These are phyloP conservation scores for Melanomma pulvis-pyrius DNA, from an alignment of 495 filamentous ascomycete genomes.

Conservation along the genomic window DNA sequence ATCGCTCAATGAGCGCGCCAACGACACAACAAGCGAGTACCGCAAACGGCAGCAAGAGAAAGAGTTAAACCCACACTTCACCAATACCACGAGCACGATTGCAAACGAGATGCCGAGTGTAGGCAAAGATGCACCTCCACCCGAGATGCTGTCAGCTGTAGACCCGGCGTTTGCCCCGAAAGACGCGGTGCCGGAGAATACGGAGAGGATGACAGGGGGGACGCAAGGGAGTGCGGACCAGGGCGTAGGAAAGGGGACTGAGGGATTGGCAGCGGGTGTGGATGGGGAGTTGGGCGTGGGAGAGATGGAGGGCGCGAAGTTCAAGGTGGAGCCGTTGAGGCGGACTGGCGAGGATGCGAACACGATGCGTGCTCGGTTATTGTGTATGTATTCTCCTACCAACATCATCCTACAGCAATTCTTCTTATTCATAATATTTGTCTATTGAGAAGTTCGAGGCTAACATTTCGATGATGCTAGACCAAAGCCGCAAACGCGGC, in stretches of 20 bases:
- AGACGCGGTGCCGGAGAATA: constrained; percentile 59
- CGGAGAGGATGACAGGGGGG: constrained; percentile 64
- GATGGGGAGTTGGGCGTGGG: constrained; percentile 75
- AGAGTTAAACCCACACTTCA: constrained; percentile 62
- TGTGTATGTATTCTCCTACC: constrained; percentile 66
- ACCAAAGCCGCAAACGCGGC: constrained; percentile 95
- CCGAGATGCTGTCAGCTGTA: constrained; percentile 62
- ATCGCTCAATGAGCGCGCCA: constrained; percentile 38
- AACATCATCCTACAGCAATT: neutral
- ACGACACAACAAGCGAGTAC: constrained; percentile 53
- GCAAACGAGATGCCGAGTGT: constrained; percentile 63
- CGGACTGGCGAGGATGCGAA: constrained; percentile 75
- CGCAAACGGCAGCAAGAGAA: constrained; percentile 59
- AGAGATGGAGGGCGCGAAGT: constrained; percentile 84
- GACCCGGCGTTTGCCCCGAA: constrained; percentile 57
- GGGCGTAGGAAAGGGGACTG: constrained; percentile 6
- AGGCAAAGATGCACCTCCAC: constrained; percentile 59
- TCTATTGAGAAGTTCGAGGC: neutral
- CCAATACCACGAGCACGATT: constrained; percentile 66
- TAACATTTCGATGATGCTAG: constrained; percentile 48
- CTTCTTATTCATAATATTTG: neutral
- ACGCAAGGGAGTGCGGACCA: constrained; percentile 46
- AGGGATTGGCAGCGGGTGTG: neutral
- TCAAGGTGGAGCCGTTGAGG: constrained; percentile 86
- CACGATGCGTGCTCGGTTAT: constrained; percentile 84